phyloP scores from a whole-genome alignment of 2,329 filamentous ascomycete species.

The Talaromyces sp. region DNA sequence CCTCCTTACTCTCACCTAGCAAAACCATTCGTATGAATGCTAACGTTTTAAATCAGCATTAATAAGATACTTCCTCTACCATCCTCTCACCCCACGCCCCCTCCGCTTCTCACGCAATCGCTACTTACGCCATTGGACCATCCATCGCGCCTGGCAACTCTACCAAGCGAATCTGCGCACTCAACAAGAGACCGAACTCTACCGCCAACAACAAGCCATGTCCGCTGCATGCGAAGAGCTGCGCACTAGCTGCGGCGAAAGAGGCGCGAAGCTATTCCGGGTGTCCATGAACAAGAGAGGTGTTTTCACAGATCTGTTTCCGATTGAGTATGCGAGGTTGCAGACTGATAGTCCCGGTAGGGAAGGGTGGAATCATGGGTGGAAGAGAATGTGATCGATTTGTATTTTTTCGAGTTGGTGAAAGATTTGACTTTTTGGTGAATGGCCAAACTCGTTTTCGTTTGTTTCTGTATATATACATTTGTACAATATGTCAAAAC shows the following conservation, averaged over 20 bases:
- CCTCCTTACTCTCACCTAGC: neutral
- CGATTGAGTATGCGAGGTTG: slow-evolving; percentile 75
- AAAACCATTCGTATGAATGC: neutral
- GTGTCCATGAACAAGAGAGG: slow-evolving; percentile 90
- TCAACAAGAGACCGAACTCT: slow-evolving; percentile 65
- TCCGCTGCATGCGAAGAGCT: slow-evolving; percentile 80
- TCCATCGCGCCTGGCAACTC: slow-evolving; percentile 91
- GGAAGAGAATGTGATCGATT: slow-evolving; percentile 60
- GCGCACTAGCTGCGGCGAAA: slow-evolving; percentile 49
- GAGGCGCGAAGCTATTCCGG: slow-evolving; percentile 65
- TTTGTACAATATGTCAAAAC: slow-evolving; percentile 3
- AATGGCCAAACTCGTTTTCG: neutral
- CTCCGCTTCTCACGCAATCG: slow-evolving; percentile 86
- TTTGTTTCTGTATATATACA: slow-evolving; percentile 14
- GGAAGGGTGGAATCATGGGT: slow-evolving; percentile 88
- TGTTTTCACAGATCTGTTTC: slow-evolving; percentile 70
- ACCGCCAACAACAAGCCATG: slow-evolving; percentile 80
- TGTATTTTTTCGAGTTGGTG: neutral
- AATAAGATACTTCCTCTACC: slow-evolving; percentile 68
- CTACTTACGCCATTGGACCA: slow-evolving; percentile 94
- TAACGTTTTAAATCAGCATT: slow-evolving; percentile 43
- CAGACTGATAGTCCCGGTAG: slow-evolving; percentile 76
- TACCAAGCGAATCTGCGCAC: slow-evolving; percentile 67
- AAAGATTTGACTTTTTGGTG: neutral
- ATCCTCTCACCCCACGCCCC: slow-evolving; percentile 68